Evolutionary conservation across 1,284 basidiomycete genomes (phyloP), one percentile per base, ranked within the genome.

Genomic region (Polyporus tsugae): DNA sequence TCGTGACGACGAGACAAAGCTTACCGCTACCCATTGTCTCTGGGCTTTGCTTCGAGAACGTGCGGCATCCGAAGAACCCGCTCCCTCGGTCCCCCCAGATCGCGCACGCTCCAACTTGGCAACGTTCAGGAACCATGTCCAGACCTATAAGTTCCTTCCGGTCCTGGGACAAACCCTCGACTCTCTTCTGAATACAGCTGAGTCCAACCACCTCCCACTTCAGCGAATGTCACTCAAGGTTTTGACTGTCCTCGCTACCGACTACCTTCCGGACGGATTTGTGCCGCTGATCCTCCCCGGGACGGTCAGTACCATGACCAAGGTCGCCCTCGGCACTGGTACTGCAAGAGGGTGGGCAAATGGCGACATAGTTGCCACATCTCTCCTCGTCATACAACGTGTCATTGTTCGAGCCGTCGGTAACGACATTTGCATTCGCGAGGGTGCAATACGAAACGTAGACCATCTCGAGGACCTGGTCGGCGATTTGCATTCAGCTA

Each of bases 81-180:
- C 69, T 11, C 66, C 64, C 66, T 42, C 70, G 64, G 44, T 74
- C 77, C 76, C 79, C 6, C 7, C 4, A 4, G 63, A 49, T 36
- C 85, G 86, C 64, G 74, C 73, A 2, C 36, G 19, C 2, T 59
- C 44, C 17, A 70, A 70, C 17, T 75, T 88, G 49, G 71, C 80
- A 53, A 77, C 83, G 71, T 79, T 89, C 67, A 79, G 84, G 76
- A 75, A 81, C 62, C 85, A 87, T 68, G 80, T 87, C 0, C 84
- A 83, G 61, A 81, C 80, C 42, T 72, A 76, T 65, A 85, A 79
- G 64, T 91, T 95, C 73, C 82, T 92, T 46, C 92, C 96, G 2
- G 85, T 97, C 39, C 82, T 97, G 41, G 96, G 95, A 13, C 93
- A 95, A 78, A 94, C 92, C 2, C 80, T 97, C 62, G 90, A 94